Percentiles rank a stretch among this genome's conserved stretches.
Evolutionary conservation across 768 basidiomycete species (phyloP).

Genomic region (Boletellus ananas): DNA sequence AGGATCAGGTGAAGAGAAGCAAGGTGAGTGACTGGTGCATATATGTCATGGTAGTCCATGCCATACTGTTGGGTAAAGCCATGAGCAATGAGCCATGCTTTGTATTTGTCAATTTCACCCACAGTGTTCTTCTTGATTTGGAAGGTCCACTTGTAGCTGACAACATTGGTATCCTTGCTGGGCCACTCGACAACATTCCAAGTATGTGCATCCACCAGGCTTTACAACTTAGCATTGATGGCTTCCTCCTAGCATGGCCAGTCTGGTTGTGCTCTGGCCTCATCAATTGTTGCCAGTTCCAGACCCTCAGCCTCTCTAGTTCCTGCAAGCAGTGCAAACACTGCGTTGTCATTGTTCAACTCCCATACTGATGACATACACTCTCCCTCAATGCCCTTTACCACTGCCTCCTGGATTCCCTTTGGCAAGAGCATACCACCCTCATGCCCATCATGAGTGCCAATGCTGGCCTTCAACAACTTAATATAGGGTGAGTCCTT

Average conservation of each 20-base stretch:
- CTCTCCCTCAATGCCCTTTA: too few relatives aligned
- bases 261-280: neutral
- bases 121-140: neutral
- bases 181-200: neutral
- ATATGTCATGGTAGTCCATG: conserved; percentile 1
- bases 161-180: neutral
- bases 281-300: neutral
- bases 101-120: neutral
- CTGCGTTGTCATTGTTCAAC: neutral
- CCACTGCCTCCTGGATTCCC: too few relatives aligned
- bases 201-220: neutral
- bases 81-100: neutral
- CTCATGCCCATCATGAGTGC: too few relatives aligned
- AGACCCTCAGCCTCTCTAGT: neutral
- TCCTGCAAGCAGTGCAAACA: neutral
- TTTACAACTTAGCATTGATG: neutral
- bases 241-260: neutral
- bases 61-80: neutral
- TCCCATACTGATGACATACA: neutral
- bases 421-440: too few relatives aligned
- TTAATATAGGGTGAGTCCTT: too few relatives aligned
- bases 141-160: conserved; percentile 5
- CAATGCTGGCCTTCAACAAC: too few relatives aligned
- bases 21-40: neutral
- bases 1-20: conserved; percentile 13